These are phyloP conservation scores for Buddleja alternifolia DNA, from an alignment of 257 asterid species.

Conservation along the genomic window DNA sequence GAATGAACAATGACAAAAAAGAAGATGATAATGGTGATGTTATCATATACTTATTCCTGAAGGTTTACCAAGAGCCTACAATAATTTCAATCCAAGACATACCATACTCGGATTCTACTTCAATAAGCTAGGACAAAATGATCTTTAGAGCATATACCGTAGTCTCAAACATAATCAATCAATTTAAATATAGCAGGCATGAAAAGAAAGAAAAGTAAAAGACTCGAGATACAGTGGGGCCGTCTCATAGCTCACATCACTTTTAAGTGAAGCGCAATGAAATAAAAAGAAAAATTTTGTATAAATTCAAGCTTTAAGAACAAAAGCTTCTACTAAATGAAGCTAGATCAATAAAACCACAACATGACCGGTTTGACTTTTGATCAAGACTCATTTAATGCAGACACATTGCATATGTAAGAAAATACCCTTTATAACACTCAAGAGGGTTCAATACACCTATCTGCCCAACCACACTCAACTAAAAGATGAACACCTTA, in stretches of 20 bases:
- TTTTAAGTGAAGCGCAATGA: background rate
- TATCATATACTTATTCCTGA: too few relatives aligned
- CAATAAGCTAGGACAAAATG: background rate
- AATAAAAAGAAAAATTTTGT: background rate
- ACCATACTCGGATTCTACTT: background rate
- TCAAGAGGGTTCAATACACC: background rate
- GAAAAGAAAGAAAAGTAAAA: conserved; percentile 10
- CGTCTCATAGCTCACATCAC: background rate
- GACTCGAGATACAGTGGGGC: background rate
- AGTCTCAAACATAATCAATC: conserved; percentile 4
- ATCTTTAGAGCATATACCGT: background rate
- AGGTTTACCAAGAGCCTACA: background rate
- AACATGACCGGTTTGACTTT: background rate
- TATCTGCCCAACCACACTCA: conserved; percentile 2
- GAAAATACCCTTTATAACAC: background rate
- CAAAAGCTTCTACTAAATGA: background rate
- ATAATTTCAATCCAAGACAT: conserved; percentile 2
- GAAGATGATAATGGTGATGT: background rate
- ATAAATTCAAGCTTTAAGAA: background rate
- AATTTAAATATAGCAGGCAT: background rate
- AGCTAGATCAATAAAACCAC: background rate
- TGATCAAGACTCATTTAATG: background rate
- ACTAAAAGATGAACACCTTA: background rate
- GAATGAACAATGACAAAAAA: background rate
- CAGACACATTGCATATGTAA: background rate